These are phyloP conservation scores for Zygosaccharomyces pseudobailii DNA, from an alignment of 1,139 yeast species.

Conservation along the genomic window DNA sequence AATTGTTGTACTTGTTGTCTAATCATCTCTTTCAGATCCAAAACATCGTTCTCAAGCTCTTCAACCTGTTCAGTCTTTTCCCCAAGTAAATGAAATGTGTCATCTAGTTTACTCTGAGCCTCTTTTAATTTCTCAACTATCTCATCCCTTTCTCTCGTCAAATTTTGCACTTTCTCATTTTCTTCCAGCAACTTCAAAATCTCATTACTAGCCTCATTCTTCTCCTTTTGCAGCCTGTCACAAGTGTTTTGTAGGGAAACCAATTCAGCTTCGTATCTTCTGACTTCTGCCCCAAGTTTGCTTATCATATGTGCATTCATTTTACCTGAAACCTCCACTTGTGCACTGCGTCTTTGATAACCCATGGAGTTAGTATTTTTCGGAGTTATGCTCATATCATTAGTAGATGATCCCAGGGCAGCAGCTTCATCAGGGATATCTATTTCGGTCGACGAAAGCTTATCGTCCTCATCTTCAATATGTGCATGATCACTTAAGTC, in stretches of 20 bases:
- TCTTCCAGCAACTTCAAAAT: conserved; percentile 55
- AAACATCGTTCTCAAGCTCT: conserved; percentile 83
- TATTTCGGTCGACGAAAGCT: conserved; percentile 6
- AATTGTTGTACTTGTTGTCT: conserved; percentile 81
- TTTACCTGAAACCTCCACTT: conserved; percentile 16
- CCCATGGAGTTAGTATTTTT: conserved; percentile 7
- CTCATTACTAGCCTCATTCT: conserved; percentile 64
- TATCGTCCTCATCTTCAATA: conserved; percentile 4
- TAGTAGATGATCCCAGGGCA: conserved; percentile 16
- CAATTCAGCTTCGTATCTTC: conserved; percentile 76
- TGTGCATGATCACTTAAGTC: conserved; percentile 4
- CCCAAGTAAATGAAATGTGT: conserved; percentile 72
- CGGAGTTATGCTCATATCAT: conserved; percentile 2
- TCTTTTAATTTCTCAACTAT: conserved; percentile 39
- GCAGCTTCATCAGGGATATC: conserved; percentile 29
- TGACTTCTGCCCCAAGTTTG: conserved; percentile 49
- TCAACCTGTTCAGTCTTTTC: conserved; percentile 84
- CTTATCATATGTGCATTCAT: conserved; percentile 30
- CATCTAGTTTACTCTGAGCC: conserved; percentile 45
- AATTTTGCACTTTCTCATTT: conserved; percentile 42
- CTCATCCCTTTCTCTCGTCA: conserved; percentile 37
- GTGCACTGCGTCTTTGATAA: conserved; percentile 13
- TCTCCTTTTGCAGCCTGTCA: conserved; percentile 48
- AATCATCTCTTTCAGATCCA: conserved; percentile 79
- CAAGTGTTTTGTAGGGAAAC: conserved; percentile 62